These are phyloP conservation scores for Aspergillus piperis DNA, from an alignment of 2,329 filamentous ascomycete species.

Conservation along the genomic window DNA sequence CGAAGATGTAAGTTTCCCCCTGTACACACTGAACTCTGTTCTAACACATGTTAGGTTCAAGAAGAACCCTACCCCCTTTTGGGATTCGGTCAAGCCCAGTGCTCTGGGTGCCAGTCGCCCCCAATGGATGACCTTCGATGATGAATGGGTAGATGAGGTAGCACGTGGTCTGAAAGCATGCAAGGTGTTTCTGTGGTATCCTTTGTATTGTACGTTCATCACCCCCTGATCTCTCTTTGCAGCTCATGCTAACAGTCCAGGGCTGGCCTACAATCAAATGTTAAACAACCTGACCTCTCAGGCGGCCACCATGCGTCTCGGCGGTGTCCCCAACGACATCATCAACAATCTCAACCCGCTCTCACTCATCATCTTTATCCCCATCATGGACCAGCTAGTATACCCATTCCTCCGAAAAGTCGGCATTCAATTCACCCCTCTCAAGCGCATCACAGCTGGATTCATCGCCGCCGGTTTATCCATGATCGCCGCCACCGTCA, in stretches of 20 bases:
- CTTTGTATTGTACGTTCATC: constrained; percentile 46
- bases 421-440: constrained; percentile 53
- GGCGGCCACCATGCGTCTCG: constrained; percentile 55
- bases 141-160: constrained; percentile 79
- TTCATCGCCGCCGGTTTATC: constrained; percentile 51
- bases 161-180: constrained; percentile 69
- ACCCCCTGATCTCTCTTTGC: neutral
- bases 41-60: constrained; percentile 15
- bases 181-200: constrained; percentile 65
- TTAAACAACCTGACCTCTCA: constrained; percentile 58
- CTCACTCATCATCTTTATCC: constrained; percentile 56
- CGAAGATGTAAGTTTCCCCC: constrained; percentile 51
- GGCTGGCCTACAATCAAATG: constrained; percentile 57
- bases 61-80: constrained; percentile 21
- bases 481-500: constrained; percentile 54
- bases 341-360: constrained; percentile 59
- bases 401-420: constrained; percentile 53
- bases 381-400: constrained; percentile 55
- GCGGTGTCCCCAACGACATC: constrained; percentile 58
- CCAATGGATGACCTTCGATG: constrained; percentile 74
- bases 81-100: constrained; percentile 38
- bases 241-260: constrained; percentile 12
- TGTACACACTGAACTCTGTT: neutral
- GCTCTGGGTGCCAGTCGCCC: constrained; percentile 26
- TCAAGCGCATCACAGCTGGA: constrained; percentile 55